A percentile compares a stretch with the other conserved stretches of the same genome.
Conservation (phyloP, 176 grass and related monocot genomes). For the Phoenix roebelenii region DNA sequence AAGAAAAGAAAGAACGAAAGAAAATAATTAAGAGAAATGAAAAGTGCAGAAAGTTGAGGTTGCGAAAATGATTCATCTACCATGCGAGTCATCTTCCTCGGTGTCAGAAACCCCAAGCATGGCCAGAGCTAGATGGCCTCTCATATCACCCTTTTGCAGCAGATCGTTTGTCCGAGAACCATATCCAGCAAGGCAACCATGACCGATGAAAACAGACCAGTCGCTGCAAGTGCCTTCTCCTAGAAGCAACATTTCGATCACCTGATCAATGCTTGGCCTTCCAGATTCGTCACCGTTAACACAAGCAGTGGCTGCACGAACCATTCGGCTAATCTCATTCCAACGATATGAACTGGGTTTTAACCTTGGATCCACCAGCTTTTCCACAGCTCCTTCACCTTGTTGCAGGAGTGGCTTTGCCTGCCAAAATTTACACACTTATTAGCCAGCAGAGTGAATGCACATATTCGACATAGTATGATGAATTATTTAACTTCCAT, state of each 20-base stretch:
- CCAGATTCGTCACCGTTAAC: slow-evolving; percentile 26
- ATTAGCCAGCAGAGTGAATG: too few relatives aligned
- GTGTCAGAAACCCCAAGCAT: slow-evolving; percentile 39
- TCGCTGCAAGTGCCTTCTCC: slow-evolving; percentile 18
- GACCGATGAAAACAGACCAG: slow-evolving; percentile 27
- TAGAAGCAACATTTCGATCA: slow-evolving; percentile 26
- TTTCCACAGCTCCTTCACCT: slow-evolving; percentile 21
- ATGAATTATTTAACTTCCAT: too few relatives aligned
- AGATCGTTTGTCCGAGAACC: slow-evolving; percentile 8
- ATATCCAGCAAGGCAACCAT: slow-evolving; percentile 36
- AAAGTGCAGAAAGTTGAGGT: too few relatives aligned
- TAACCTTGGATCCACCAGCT: slow-evolving; percentile 34
- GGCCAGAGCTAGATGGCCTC: slow-evolving; percentile 35
- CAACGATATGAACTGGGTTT: slow-evolving; percentile 14
- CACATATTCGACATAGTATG: too few relatives aligned
- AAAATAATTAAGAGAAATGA: too few relatives aligned
- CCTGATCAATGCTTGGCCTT: slow-evolving; percentile 31
- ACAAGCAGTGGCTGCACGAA: slow-evolving; percentile 27
- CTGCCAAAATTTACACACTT: slow-evolving; percentile 17
- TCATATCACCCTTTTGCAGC: slow-evolving; percentile 31
- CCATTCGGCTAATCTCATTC: slow-evolving; percentile 25
- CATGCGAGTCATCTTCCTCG: slow-evolving; percentile 31
- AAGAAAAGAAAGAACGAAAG: too few relatives aligned
- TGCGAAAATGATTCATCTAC: slow-evolving; percentile 12
- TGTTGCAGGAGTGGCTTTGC: slow-evolving; percentile 38